A percentile compares a stretch with the other conserved stretches of the same genome.
Conservation (phyloP, 1,284 basidiomycete species). For the Cryptococcus deneoformans region DNA sequence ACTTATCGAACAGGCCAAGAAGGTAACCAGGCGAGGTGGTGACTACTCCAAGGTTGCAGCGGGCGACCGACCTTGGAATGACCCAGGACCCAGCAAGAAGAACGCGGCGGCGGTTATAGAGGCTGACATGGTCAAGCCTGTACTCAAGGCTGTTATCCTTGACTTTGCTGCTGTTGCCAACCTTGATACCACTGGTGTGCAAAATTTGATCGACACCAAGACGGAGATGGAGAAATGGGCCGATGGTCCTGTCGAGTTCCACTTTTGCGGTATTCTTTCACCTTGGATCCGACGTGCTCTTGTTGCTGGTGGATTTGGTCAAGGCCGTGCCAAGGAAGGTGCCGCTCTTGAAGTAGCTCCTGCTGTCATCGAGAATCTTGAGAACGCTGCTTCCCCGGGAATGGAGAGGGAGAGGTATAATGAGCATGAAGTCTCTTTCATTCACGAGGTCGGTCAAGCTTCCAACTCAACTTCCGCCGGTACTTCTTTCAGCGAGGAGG, state of each 20-base stretch:
- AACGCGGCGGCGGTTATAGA: constrained; percentile 58
- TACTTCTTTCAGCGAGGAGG: constrained; percentile 8
- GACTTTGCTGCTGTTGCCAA: constrained; percentile 78
- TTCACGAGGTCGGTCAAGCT: not conserved
- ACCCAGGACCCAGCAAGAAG: constrained; percentile 65
- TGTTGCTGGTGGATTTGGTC: constrained; percentile 82
- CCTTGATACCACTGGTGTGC: constrained; percentile 71
- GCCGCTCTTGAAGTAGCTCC: constrained; percentile 65
- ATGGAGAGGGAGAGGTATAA: constrained; percentile 7
- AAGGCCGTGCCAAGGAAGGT: constrained; percentile 45
- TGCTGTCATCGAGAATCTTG: constrained; percentile 54
- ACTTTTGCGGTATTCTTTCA: constrained; percentile 63
- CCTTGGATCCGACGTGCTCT: constrained; percentile 93
- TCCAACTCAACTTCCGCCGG: not conserved
- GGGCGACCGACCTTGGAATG: constrained; percentile 92
- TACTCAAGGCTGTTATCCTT: constrained; percentile 79
- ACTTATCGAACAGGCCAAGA: constrained; percentile 78
- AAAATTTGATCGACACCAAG: constrained; percentile 85
- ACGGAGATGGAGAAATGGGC: constrained; percentile 85
- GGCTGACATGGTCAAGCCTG: constrained; percentile 62
- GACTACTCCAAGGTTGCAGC: constrained; percentile 62
- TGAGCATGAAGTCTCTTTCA: not conserved
- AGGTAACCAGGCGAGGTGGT: constrained; percentile 69
- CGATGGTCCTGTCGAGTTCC: constrained; percentile 72
- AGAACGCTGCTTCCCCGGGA: constrained; percentile 41